These are phyloP conservation scores for Fistulinella prunicolor DNA, from an alignment of 768 basidiomycete species.

Conservation along the genomic window DNA sequence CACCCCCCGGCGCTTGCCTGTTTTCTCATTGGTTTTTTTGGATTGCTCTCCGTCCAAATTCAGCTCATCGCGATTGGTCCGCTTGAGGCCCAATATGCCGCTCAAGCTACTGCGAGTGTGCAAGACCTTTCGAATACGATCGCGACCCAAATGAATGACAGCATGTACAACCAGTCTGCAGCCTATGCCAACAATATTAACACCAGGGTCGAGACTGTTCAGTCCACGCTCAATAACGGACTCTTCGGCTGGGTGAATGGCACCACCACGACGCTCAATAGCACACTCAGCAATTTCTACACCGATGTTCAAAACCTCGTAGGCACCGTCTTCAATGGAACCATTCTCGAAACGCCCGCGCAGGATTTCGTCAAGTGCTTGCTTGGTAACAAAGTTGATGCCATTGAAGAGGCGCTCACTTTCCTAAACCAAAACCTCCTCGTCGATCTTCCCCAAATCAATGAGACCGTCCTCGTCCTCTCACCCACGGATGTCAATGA, in stretches of 20 bases:
- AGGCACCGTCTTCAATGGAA: conserved; percentile 75
- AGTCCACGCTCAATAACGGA: conserved; percentile 78
- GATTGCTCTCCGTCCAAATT: conserved; percentile 79
- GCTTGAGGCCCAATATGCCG: conserved; percentile 64
- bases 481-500: conserved; percentile 71
- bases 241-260: conserved; percentile 95
- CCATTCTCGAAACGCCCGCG: conserved; percentile 75
- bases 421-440: conserved; percentile 88
- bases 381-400: conserved; percentile 87
- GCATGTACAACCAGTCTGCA: conserved; percentile 79
- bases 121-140: conserved; percentile 70
- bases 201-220: conserved; percentile 59
- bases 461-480: conserved; percentile 71
- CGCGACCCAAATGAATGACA: conserved; percentile 70
- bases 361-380: conserved; percentile 88
- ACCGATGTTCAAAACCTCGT: conserved; percentile 78
- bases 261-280: conserved; percentile 85
- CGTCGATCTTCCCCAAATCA: conserved; percentile 76
- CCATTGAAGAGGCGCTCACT: conserved; percentile 82
- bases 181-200: conserved; percentile 81
- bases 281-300: conserved; percentile 85
- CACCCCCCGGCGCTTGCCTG: conserved; percentile 89
- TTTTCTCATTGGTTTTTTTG: conserved; percentile 90
- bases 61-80: conserved; percentile 81
- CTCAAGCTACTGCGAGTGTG: conserved; percentile 56